A percentile compares a stretch with the other conserved stretches of the same genome.
Conservation (phyloP, 148 eudicot species). For the Simmondsia chinensis region DNA sequence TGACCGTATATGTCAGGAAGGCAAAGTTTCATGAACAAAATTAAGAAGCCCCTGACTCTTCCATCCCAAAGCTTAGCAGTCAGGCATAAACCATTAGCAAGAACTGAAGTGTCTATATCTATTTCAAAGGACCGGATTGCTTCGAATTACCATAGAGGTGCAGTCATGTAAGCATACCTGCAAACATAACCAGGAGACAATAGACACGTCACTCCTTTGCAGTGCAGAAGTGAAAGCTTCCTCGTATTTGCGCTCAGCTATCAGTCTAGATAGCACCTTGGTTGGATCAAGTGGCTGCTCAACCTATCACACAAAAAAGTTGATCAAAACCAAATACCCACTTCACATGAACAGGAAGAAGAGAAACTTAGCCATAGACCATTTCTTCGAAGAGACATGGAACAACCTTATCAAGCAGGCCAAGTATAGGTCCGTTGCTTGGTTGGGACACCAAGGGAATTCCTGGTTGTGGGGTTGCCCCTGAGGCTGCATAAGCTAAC, state of each 20-base stretch:
- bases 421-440: slow-evolving; percentile 79
- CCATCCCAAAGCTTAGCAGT: too few species aligned
- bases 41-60: too few species aligned
- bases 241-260: slow-evolving; percentile 77
- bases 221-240: slow-evolving; percentile 92
- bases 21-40: too few species aligned
- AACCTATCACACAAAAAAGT: slow-evolving; percentile 40
- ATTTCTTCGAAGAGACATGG: not conserved
- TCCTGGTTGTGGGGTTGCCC: slow-evolving; percentile 55
- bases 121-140: too few species aligned
- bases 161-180: slow-evolving; percentile 75
- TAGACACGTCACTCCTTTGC: slow-evolving; percentile 85
- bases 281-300: slow-evolving; percentile 86
- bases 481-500: slow-evolving; percentile 66
- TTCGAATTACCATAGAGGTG: too few species aligned
- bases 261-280: slow-evolving; percentile 67
- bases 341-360: not conserved
- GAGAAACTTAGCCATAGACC: too few species aligned
- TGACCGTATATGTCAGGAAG: too few species aligned
- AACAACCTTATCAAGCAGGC: slow-evolving; percentile 72
- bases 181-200: slow-evolving; percentile 94
- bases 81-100: too few species aligned
- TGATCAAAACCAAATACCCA: not conserved
- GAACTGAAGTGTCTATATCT: too few species aligned
- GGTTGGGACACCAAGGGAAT: slow-evolving; percentile 51